phyloP scores from a whole-genome alignment of 768 basidiomycete species.

The Boletus subcaerulescens region DNA sequence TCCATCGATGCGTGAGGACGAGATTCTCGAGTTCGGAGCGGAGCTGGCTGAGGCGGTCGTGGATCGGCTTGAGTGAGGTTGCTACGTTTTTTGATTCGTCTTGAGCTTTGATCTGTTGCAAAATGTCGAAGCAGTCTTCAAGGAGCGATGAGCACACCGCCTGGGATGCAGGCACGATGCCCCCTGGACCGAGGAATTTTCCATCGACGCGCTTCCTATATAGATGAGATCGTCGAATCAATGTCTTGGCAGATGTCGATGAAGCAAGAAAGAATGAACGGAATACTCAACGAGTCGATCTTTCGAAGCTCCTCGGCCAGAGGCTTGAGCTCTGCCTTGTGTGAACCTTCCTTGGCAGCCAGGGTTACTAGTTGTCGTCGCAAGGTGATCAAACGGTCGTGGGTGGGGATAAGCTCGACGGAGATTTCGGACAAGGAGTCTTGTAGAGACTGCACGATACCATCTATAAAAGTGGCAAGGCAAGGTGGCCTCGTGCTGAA shows the following conservation, averaged over 20 bases:
- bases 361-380: slow-evolving; percentile 87
- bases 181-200: slow-evolving; percentile 90
- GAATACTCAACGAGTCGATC: slow-evolving; percentile 89
- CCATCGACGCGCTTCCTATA: slow-evolving; percentile 88
- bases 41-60: slow-evolving; percentile 86
- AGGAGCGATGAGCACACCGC: slow-evolving; percentile 88
- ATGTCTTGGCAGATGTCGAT: slow-evolving; percentile 20
- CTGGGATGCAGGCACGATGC: slow-evolving; percentile 87
- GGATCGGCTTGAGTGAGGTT: slow-evolving; percentile 83
- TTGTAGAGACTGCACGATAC: slow-evolving; percentile 71
- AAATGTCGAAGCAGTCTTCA: slow-evolving; percentile 95
- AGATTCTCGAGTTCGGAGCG: slow-evolving; percentile 87
- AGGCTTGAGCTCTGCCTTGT: slow-evolving; percentile 85
- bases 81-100: slow-evolving; percentile 89
- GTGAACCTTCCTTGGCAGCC: slow-evolving; percentile 81
- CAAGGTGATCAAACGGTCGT: slow-evolving; percentile 83
- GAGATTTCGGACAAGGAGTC: slow-evolving; percentile 86
- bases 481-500: background rate
- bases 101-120: slow-evolving; percentile 91
- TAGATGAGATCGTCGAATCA: background rate
- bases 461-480: slow-evolving; percentile 46
- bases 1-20: slow-evolving; percentile 96
- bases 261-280: slow-evolving; percentile 22
- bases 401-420: slow-evolving; percentile 85
- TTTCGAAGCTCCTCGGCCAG: slow-evolving; percentile 89